Evolutionary conservation across 1,284 basidiomycete species (phyloP), one percentile per base, ranked within the genome.

Genomic region (Ceratobasidium sp.): DNA sequence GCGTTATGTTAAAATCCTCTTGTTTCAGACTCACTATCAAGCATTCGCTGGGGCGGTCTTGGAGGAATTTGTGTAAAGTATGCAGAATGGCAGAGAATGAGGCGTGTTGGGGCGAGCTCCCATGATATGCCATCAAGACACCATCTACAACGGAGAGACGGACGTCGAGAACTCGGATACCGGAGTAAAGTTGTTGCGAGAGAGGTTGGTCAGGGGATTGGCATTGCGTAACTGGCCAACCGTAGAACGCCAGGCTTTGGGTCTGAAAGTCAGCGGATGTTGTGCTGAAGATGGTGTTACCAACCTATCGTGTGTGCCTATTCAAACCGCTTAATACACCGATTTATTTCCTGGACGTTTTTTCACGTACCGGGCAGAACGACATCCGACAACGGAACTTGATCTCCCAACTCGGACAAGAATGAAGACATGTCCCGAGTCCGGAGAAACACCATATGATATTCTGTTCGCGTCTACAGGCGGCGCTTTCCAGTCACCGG

Each of bases 1-100:
- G 80, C 3, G 82, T 85, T n/a, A 76, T 81, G 36, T 80, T 78
- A 67, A 82, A 85, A 77, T 92, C 89, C 79, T 96, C 94, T 79
- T 96, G 91, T 79, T 96, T 96, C 78, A 97, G 86, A 12, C 89
- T 94, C 81, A 95, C 87, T 43, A 96, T 85, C 46, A 96, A 43
- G 30, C 73, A 74, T 0, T 88, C 86, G 2, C 77, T 75, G 0
- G 89, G 84, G 0, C 84, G 82, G 8, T 84, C 84, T 45, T 34
- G 61, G 45, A 96, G 86, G 80, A 93, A 97, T 1, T 78, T 76
- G 75, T 89, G 83, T 10, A 95, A 77, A 23, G 83, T 83, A 2
- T 82, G 76, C 14, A 96, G 83, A 64, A 92, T 87, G 16, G 84
- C 82, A 71, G 86, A 81, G 79, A 94, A 94, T 0, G 89, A 82